Percentiles rank a stretch among this genome's conserved stretches.
These are phyloP conservation scores for Phlebiopsis flavidoalba DNA, from an alignment of 768 basidiomycete species.

Conservation along the genomic window DNA sequence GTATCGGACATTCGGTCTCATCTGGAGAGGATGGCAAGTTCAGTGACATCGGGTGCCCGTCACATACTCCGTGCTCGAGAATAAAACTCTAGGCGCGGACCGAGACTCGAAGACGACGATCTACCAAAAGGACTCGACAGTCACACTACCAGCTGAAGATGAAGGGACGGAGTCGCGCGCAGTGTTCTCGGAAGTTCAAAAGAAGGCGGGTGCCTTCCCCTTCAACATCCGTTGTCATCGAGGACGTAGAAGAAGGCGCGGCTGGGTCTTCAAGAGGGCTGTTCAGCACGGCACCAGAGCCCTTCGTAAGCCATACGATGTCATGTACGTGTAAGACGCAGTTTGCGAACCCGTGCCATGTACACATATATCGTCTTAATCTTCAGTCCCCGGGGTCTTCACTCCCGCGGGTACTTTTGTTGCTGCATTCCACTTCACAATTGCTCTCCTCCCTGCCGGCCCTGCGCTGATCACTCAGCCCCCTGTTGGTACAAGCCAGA, in stretches of 20 bases:
- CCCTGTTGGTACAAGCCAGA: conserved; percentile 94
- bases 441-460: conserved; percentile 87
- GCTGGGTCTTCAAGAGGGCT: conserved; percentile 93
- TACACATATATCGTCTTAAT: no score
- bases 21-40: conserved; percentile 92
- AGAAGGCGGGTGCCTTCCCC: conserved; percentile 97
- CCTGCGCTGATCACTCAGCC: conserved; percentile 84
- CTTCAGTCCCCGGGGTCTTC: conserved; percentile 42
- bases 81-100: conserved; percentile 62
- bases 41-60: conserved; percentile 11
- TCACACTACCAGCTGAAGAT: conserved; percentile 75
- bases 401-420: conserved; percentile 82
- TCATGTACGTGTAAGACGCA: conserved; percentile 55
- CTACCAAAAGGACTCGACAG: conserved; percentile 81
- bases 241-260: conserved; percentile 95
- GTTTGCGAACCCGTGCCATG: background rate
- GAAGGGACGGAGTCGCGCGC: conserved; percentile 97
- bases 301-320: conserved; percentile 92
- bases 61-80: background rate
- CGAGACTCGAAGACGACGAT: conserved; percentile 90
- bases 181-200: conserved; percentile 96
- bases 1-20: conserved; percentile 85
- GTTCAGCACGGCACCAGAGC: conserved; percentile 94
- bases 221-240: conserved; percentile 92
- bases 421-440: conserved; percentile 96